A percentile compares a stretch with the other conserved stretches of the same genome.
Evolutionary conservation across 352 stramenopile genomes (phyloP).

Genomic region (Lagenidium giganteum): DNA sequence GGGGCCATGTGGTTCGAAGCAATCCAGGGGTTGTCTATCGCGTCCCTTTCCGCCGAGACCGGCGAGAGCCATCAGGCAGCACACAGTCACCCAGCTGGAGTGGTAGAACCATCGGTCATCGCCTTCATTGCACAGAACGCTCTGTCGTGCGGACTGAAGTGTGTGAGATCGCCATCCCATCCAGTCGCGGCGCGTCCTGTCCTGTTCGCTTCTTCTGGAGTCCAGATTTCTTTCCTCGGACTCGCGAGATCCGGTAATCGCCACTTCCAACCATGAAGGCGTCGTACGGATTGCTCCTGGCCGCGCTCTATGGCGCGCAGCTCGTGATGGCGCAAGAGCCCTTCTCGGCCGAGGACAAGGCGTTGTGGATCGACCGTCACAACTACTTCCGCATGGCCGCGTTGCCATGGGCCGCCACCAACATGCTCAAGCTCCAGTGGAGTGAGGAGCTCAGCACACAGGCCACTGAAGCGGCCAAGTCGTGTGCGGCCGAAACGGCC

Average conservation of each 20-base stretch:
- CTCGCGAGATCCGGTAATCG: background rate
- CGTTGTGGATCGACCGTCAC: slow-evolving; percentile 67
- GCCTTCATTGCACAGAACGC: too few species aligned
- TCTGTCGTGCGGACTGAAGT: too few species aligned
- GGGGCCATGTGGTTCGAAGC: too few species aligned
- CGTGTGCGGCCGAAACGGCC: slow-evolving; percentile 27
- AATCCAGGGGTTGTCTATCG: too few species aligned
- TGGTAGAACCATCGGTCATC: too few species aligned
- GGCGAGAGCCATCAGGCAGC: too few species aligned
- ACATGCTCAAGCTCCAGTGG: slow-evolving; percentile 72
- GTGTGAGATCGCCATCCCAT: too few species aligned
- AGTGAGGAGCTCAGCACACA: slow-evolving; percentile 32
- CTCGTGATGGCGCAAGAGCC: background rate
- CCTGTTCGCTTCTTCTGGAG: too few species aligned
- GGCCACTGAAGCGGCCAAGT: slow-evolving; percentile 28
- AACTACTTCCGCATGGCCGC: slow-evolving; percentile 79
- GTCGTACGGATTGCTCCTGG: background rate
- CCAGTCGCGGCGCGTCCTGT: too few species aligned
- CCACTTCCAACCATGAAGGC: slow-evolving; percentile 1
- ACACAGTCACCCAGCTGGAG: too few species aligned
- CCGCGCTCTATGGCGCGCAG: background rate
- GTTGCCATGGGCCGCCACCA: slow-evolving; percentile 47
- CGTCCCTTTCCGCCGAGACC: too few species aligned
- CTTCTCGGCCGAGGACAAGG: slow-evolving; percentile 31
- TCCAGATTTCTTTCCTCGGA: too few species aligned